Evolutionary conservation across 192 early-diverging fungal genomes (phyloP).

Genomic region (Kappamyces sp.): DNA sequence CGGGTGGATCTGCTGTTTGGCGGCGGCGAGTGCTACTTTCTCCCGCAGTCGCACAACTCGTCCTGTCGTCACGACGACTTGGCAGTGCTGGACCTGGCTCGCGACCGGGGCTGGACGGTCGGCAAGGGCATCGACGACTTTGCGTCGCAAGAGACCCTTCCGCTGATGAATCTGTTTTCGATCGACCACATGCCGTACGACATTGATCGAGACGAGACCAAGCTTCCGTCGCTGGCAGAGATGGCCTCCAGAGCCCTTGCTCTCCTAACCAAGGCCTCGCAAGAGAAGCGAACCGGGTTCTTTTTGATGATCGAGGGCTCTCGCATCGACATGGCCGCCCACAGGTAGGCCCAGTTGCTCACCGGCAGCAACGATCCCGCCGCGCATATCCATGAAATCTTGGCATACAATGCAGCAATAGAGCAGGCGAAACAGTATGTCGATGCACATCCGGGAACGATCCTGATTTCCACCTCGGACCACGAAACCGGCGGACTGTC

Average conservation of each 20-base stretch:
- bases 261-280: slow-evolving; percentile 52
- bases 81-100: slow-evolving; percentile 53
- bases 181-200: slow-evolving; percentile 87
- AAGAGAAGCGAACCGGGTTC: slow-evolving; percentile 64
- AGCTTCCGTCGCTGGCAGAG: slow-evolving; percentile 74
- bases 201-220: slow-evolving; percentile 66
- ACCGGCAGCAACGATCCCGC: slow-evolving; percentile 79
- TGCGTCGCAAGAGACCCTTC: slow-evolving; percentile 35
- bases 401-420: slow-evolving; percentile 80
- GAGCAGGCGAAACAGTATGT: slow-evolving; percentile 69
- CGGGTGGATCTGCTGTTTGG: slow-evolving; percentile 85
- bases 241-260: slow-evolving; percentile 81
- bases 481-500: slow-evolving; percentile 97
- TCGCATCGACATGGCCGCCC: slow-evolving; percentile 95
- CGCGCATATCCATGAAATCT: slow-evolving; percentile 84
- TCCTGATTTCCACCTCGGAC: slow-evolving; percentile 84
- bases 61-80: slow-evolving; percentile 75
- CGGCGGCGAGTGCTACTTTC: slow-evolving; percentile 86
- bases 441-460: slow-evolving; percentile 68
- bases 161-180: slow-evolving; percentile 71
- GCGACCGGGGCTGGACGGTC: slow-evolving; percentile 59
- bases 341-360: slow-evolving; percentile 32
- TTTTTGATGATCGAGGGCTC: slow-evolving; percentile 97
- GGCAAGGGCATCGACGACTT: slow-evolving; percentile 55
- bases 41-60: slow-evolving; percentile 52